Evolutionary conservation across 1,139 yeast species (phyloP).

Genomic region (Candida tetrigidarum): DNA sequence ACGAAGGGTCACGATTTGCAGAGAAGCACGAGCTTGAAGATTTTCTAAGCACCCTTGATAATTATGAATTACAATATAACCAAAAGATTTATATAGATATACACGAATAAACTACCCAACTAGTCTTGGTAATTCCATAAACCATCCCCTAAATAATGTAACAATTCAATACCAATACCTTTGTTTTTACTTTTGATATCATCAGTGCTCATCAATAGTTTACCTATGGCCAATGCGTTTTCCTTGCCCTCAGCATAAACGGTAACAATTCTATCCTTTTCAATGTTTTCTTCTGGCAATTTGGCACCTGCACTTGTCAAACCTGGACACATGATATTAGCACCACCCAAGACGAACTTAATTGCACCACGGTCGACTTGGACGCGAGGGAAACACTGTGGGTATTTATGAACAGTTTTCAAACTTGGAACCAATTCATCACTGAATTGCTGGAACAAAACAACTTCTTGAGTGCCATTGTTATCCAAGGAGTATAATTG

Average conservation of each 20-base stretch:
- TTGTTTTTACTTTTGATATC: conserved; percentile 85
- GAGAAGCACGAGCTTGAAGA: conserved; percentile 28
- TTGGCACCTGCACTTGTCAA: conserved; percentile 88
- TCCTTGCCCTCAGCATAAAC: conserved; percentile 95
- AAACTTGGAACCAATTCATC: conserved; percentile 84
- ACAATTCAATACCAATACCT: conserved; percentile 87
- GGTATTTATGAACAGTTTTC: conserved; percentile 79
- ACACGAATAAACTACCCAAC: conserved; percentile 6
- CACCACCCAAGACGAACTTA: conserved; percentile 91
- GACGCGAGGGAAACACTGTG: conserved; percentile 80
- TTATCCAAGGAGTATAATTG: conserved; percentile 64
- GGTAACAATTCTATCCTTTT: conserved; percentile 72
- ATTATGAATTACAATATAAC: conserved; percentile 31
- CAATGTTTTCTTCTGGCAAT: conserved; percentile 72
- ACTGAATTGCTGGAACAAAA: conserved; percentile 75
- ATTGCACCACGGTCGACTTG: conserved; percentile 97
- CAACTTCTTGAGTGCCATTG: conserved; percentile 34
- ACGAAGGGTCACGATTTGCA: conserved; percentile 16
- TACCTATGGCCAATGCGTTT: conserved; percentile 88
- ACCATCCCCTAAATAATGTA: conserved; percentile 91
- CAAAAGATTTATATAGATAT: conserved; percentile 23
- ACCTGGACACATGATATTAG: conserved; percentile 98
- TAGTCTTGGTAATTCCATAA: conserved; percentile 64
- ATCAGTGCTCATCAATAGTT: conserved; percentile 84
- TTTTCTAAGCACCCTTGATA: conserved; percentile 39